phyloP scores from a whole-genome alignment of 305 asterid genomes.

The Striga hermonthica region DNA sequence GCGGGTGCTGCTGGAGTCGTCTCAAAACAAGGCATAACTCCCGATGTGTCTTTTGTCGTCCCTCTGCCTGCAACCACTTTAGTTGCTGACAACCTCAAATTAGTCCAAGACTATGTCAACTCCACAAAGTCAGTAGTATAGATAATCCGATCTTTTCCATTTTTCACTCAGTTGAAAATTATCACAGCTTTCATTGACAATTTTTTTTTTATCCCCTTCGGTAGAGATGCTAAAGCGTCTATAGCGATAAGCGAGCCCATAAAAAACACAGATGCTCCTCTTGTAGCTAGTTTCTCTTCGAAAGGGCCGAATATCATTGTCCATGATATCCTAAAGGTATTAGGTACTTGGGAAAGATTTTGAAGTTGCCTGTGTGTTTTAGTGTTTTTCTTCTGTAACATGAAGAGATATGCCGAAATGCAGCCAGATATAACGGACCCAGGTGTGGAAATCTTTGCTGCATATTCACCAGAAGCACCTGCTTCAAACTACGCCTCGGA shows the following conservation, averaged over 20 bases:
- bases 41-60: slow-evolving; percentile 26
- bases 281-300: slow-evolving; percentile 43
- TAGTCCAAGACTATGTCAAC: slow-evolving; percentile 29
- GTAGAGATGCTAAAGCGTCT: slow-evolving; percentile 23
- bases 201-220: background rate
- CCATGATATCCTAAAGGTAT: slow-evolving; percentile 43
- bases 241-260: slow-evolving; percentile 29
- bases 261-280: slow-evolving; percentile 36
- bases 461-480: slow-evolving; percentile 34
- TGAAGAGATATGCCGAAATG: background rate
- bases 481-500: slow-evolving; percentile 21
- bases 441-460: slow-evolving; percentile 45
- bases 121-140: slow-evolving; percentile 34
- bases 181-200: background rate
- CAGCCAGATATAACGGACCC: slow-evolving; percentile 51
- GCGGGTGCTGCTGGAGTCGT: slow-evolving; percentile 37
- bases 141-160: background rate
- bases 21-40: background rate
- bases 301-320: slow-evolving; percentile 43
- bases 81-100: slow-evolving; percentile 14
- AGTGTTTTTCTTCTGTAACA: background rate
- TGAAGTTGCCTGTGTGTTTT: background rate
- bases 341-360: background rate
- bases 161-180: background rate
- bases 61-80: slow-evolving; percentile 32